These are phyloP conservation scores for Boletus huronensis DNA, from an alignment of 768 basidiomycete species.

Conservation along the genomic window DNA sequence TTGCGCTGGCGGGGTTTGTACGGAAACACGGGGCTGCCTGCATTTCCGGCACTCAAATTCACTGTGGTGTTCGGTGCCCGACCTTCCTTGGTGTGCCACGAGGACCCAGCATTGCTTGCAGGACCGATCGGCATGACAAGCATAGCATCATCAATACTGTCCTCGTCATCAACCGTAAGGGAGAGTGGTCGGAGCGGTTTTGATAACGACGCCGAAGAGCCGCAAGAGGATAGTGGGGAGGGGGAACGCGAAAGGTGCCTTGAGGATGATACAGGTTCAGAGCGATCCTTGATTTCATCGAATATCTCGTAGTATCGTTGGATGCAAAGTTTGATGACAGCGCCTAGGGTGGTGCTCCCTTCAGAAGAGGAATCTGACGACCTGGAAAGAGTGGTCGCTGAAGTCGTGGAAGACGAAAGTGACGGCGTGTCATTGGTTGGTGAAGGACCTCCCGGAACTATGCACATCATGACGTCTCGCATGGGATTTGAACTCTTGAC, in stretches of 20 bases:
- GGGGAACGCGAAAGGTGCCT: slow-evolving; percentile 25
- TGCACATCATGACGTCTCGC: slow-evolving; percentile 73
- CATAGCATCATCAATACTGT: slow-evolving; percentile 74
- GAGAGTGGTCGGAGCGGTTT: slow-evolving; percentile 22
- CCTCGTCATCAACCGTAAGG: slow-evolving; percentile 53
- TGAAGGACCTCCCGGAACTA: slow-evolving; percentile 49
- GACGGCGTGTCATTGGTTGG: slow-evolving; percentile 30
- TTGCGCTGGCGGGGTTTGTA: slow-evolving; percentile 44
- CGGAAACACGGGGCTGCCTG: slow-evolving; percentile 8
- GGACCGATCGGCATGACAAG: slow-evolving; percentile 70
- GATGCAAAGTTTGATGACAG: slow-evolving; percentile 73
- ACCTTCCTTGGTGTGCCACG: slow-evolving; percentile 12
- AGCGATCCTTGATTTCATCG: slow-evolving; percentile 72
- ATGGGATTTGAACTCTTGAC: slow-evolving; percentile 65
- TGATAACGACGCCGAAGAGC: slow-evolving; percentile 23
- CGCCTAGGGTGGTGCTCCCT: slow-evolving; percentile 63
- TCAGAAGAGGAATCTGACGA: slow-evolving; percentile 34
- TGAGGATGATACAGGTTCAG: slow-evolving; percentile 48
- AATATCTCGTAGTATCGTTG: slow-evolving; percentile 83
- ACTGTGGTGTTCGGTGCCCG: slow-evolving; percentile 21
- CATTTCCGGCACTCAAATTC: slow-evolving; percentile 20
- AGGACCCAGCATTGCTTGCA: slow-evolving; percentile 10
- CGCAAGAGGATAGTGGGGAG: slow-evolving; percentile 25
- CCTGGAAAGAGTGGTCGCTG: slow-evolving; percentile 17
- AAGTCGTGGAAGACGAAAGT: slow-evolving; percentile 12